Base-by-base conservation (phyloP, 2,329 filamentous ascomycete genomes). In the Fusarium sublunatum region DNA sequence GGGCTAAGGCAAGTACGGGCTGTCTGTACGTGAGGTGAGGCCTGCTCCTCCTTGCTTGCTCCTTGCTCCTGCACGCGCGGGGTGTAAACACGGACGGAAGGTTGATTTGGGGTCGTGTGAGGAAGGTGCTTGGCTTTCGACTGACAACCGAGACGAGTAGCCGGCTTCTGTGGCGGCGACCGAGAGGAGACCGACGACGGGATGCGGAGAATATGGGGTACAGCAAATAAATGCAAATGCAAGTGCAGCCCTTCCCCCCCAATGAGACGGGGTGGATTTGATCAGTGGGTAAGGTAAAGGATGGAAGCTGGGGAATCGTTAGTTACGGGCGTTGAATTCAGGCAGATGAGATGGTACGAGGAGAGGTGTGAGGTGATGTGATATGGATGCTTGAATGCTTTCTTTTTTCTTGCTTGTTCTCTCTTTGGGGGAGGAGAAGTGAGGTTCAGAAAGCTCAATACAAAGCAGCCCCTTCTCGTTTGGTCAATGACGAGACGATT, bases 201-300 rank as follows among this genome's bases (percentile, higher is more conserved):
- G 63, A 64, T 64, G 64, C 53, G 58, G 59, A 53, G 61, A 57
- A 63, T 67, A 67, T 54, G 58, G 58, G 57, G 68, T 64, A 43
- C 43, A 43, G 49, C 24, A 55, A 50, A 42, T 60, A 24, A 44
- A 55, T 54, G 57, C 45, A 19, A 19, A 3, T 19, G 19, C 19
- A 19, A 19, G 19, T 19, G 19, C 19, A 19, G 54, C 40, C 26
- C 40, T 62, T 51, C 52, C 52, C 64, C 66, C 67, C 67, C 67
- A 70, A 70, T 70, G 51, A 67, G 58, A 70, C 55, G 65, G 58
- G 49, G 65, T 63, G 62, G 58, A 70, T 70, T 70, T 70, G 68
- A 70, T 69, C 65, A 53, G 43, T 38, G 50, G 55, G 32, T 41
- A 19, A 19, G 19, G 19, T 51, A 22, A 58, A 65, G 63, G 58